phyloP scores from a whole-genome alignment of 495 filamentous ascomycete species.

The Tetracladium setigerum region DNA sequence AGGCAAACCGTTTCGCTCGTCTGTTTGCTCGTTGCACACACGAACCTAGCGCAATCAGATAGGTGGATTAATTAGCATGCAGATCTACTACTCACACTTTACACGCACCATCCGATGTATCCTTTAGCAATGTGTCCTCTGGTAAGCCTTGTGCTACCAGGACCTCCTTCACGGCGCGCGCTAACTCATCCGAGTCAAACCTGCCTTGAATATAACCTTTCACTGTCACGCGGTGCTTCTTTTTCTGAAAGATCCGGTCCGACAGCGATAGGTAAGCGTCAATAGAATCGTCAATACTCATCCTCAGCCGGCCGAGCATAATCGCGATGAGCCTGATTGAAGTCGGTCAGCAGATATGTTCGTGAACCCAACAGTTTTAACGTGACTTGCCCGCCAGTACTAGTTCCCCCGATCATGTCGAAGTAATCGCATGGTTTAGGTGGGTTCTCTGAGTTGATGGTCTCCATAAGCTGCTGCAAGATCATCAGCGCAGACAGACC shows the following conservation, averaged over 20 bases:
- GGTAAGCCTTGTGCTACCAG: constrained; percentile 26
- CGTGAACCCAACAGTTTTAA: background rate
- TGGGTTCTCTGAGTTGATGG: constrained; percentile 29
- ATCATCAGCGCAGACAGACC: constrained; percentile 40
- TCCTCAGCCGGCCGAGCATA: constrained; percentile 43
- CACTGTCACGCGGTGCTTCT: constrained; percentile 26
- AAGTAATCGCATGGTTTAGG: constrained; percentile 47
- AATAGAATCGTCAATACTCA: constrained; percentile 43
- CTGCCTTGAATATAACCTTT: constrained; percentile 27
- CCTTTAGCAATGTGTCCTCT: constrained; percentile 33
- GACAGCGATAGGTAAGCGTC: constrained; percentile 31
- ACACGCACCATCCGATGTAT: constrained; percentile 24
- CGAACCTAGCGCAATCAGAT: constrained; percentile 30
- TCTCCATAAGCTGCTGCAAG: constrained; percentile 40
- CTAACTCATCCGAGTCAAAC: constrained; percentile 34
- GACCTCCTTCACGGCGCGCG: constrained; percentile 34
- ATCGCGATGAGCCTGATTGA: constrained; percentile 41
- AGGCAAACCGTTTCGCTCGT: constrained; percentile 33
- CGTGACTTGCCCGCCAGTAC: constrained; percentile 24
- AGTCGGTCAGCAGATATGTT: constrained; percentile 1
- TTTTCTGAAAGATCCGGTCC: constrained; percentile 30
- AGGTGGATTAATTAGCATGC: background rate
- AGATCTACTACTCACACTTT: constrained; percentile 21
- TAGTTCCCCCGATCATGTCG: constrained; percentile 34
- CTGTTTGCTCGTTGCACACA: constrained; percentile 38